phyloP scores from a whole-genome alignment of 768 basidiomycete species.

The Lactifluus subvellereus region DNA sequence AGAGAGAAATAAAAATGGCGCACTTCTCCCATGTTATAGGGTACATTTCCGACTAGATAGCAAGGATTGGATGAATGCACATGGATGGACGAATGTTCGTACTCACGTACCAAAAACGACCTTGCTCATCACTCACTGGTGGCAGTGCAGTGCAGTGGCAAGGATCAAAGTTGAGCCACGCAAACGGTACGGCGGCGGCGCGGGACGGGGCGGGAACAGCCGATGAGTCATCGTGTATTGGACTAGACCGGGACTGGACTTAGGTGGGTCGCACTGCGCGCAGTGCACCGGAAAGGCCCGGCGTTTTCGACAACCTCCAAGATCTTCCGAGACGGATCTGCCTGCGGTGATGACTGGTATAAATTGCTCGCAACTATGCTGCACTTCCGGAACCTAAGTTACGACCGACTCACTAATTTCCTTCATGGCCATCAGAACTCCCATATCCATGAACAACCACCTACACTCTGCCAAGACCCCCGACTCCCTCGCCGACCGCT shows the following conservation, averaged over 20 bases:
- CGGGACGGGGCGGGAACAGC: neutral
- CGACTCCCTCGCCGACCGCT: neutral
- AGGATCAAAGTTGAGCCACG: neutral
- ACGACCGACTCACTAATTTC: neutral
- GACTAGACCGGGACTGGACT: too few species aligned
- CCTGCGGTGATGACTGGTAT: neutral
- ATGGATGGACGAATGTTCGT: neutral
- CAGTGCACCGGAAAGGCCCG: too few species aligned
- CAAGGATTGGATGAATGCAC: neutral
- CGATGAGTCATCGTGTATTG: neutral
- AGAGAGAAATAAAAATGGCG: conserved; percentile 22
- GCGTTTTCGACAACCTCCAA: too few species aligned
- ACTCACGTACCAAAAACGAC: conserved; percentile 56
- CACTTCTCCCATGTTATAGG: conserved; percentile 82
- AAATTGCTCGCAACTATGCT: neutral
- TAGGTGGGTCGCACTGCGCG: too few species aligned
- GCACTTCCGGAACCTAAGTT: neutral
- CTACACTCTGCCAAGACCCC: neutral
- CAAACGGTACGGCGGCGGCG: neutral
- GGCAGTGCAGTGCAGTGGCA: neutral
- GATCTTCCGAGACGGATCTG: too few species aligned
- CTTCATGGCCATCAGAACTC: conserved; percentile 19
- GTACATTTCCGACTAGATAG: conserved; percentile 76
- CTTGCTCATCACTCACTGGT: conserved; percentile 46
- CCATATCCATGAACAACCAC: conserved; percentile 10